Conservation (phyloP, 352 stramenopile genomes). For the Phytophthora fragariae region DNA sequence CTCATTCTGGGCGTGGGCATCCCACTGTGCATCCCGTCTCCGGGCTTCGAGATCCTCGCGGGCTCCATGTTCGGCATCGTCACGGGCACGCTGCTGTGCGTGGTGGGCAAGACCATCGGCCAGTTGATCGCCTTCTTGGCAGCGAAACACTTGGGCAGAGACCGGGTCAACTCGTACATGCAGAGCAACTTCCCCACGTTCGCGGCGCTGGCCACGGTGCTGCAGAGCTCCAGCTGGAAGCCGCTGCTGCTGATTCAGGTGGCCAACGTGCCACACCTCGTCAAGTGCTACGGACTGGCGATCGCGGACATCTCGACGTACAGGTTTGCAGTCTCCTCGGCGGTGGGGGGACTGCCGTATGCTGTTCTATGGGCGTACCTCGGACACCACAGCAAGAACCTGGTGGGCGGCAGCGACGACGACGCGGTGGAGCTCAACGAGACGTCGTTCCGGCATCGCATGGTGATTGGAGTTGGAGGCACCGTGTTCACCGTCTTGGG, state of each 20-base stretch:
- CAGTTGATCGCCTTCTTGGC: constrained; percentile 70
- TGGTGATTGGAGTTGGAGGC: constrained; percentile 39
- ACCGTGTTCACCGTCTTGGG: constrained; percentile 47
- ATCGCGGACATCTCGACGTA: constrained; percentile 67
- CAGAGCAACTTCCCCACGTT: constrained; percentile 68
- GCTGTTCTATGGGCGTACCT: constrained; percentile 75
- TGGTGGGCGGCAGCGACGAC: constrained; percentile 36
- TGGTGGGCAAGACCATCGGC: constrained; percentile 67
- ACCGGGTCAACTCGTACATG: constrained; percentile 59
- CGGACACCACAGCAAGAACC: constrained; percentile 59
- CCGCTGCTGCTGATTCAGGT: constrained; percentile 76
- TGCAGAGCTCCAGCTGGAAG: constrained; percentile 77
- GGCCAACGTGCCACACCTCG: constrained; percentile 69
- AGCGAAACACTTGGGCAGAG: constrained; percentile 65
- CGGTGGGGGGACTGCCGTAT: constrained; percentile 60
- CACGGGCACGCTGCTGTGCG: constrained; percentile 56
- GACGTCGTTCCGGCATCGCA: constrained; percentile 34
- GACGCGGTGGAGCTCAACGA: constrained; percentile 20
- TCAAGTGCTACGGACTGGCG: constrained; percentile 82
- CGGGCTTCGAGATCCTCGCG: constrained; percentile 69
- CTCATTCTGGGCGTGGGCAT: constrained; percentile 65
- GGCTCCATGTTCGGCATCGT: constrained; percentile 72
- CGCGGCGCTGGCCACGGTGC: constrained; percentile 50
- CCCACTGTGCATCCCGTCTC: constrained; percentile 70
- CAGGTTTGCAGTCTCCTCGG: constrained; percentile 65